Conservation (phyloP, 345 rosid genomes). For the Kandelia obovata region DNA sequence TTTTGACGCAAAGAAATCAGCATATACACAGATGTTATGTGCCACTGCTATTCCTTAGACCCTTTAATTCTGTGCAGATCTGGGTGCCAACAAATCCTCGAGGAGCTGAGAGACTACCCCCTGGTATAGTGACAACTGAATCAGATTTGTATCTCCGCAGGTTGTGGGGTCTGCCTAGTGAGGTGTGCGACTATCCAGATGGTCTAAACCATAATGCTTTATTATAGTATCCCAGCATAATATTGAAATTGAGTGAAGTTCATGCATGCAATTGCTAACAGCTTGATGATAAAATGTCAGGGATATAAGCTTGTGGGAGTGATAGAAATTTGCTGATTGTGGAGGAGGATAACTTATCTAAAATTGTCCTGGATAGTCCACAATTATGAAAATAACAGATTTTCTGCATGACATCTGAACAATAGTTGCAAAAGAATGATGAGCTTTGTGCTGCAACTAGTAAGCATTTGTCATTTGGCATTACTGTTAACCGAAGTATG, state of each 20-base stretch:
- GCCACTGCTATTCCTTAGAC: constrained; percentile 4
- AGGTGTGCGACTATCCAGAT: constrained; percentile 43
- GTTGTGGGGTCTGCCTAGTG: constrained; percentile 76
- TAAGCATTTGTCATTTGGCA: no score
- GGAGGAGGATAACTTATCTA: not conserved
- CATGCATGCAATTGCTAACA: not conserved
- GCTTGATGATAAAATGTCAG: constrained; percentile 3
- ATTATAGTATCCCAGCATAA: not conserved
- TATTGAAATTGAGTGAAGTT: not conserved
- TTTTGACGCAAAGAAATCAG: not conserved
- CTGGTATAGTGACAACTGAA: constrained; percentile 65
- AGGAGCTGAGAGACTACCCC: constrained; percentile 90
- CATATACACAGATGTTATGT: not conserved
- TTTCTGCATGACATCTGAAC: not conserved
- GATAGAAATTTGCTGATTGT: not conserved
- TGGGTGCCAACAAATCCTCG: constrained; percentile 93
- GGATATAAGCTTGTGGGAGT: not conserved
- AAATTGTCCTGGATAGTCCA: no score
- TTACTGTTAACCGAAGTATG: not conserved
- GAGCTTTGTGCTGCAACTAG: no score
- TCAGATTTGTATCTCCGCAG: constrained; percentile 78
- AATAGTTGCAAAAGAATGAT: not conserved
- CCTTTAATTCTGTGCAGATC: constrained; percentile 44
- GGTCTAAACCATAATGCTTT: not conserved
- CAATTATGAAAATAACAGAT: no score